Percentiles rank a stretch among this genome's conserved stretches.
Conservation (phyloP, 768 basidiomycete genomes). For the Mycena vitilis region DNA sequence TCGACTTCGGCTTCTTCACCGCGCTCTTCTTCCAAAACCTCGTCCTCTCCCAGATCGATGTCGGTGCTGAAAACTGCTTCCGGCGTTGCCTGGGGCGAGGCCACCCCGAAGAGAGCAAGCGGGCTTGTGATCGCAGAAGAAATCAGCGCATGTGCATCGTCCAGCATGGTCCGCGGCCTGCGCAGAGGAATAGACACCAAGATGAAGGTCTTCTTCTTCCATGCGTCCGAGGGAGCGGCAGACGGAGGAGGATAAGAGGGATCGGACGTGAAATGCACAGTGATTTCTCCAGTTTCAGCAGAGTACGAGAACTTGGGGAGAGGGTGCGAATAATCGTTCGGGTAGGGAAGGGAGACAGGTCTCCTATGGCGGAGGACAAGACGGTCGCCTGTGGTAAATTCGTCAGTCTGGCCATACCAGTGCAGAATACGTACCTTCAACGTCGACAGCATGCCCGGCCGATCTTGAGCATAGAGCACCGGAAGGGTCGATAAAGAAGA, state of each 20-base stretch:
- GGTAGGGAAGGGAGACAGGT: constrained; percentile 81
- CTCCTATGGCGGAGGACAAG: constrained; percentile 82
- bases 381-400: constrained; percentile 59
- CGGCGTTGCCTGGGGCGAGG: constrained; percentile 60
- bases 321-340: constrained; percentile 81
- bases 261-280: constrained; percentile 69
- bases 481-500: constrained; percentile 83
- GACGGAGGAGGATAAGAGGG: constrained; percentile 67
- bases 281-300: constrained; percentile 65
- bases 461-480: constrained; percentile 83
- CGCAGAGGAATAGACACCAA: constrained; percentile 75
- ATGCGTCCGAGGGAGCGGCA: constrained; percentile 53
- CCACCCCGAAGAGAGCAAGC: constrained; percentile 61
- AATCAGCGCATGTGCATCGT: constrained; percentile 76
- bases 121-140: constrained; percentile 70
- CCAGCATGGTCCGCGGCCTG: constrained; percentile 75
- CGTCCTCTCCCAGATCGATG: constrained; percentile 82
- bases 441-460: constrained; percentile 85
- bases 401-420: constrained; percentile 1
- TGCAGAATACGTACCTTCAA: constrained; percentile 66
- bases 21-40: constrained; percentile 82
- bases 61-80: constrained; percentile 75
- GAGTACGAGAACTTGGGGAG: constrained; percentile 77
- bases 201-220: constrained; percentile 71
- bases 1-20: constrained; percentile 85